Evolutionary conservation across 768 basidiomycete species (phyloP), one percentile per base, ranked within the genome.

Genomic region (Leccinellum albellum): DNA sequence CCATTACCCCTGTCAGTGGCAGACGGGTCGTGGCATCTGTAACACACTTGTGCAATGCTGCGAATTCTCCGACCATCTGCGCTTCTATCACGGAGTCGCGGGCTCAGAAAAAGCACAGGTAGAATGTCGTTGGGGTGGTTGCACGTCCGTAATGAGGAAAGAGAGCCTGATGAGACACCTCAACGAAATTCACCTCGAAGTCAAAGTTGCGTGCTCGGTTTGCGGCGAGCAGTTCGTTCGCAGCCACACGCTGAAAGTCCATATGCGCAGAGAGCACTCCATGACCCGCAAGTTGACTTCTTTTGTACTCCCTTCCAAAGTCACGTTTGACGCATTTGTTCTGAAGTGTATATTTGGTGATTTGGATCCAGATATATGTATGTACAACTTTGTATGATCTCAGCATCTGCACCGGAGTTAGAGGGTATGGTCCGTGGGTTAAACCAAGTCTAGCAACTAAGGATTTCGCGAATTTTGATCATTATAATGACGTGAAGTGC

Each of bases 141-240:
- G 70, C 28, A 23, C 3, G 3, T 0, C 26, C 13, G 50, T 48
- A 0, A 66, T 72, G 68, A 73, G 58, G 20, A 71, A 51, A 40
- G 70, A 71, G 55, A 70, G 71, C 21, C 26, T 71, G 14, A 29
- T 54, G 29, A 60, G 71, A 15, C 70, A 73, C 17, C 47, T 71
- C 17, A 61, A 61, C 24, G 71, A 71, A 40, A 57, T 26, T 29
- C 70, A 71, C 23, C 60, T 71, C 21, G 54, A 58, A 48, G 35
- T 48, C 28, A 63, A 17, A 40, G 53, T 60, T 31, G 0, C 7
- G 4, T 71, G 70, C 51, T 10, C 10, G 13, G 1, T 10, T 17
- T 73, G 70, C 29, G 2, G 24, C 4, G 64, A 65, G 17, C 49
- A 33, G 29, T 71, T 71, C 53, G 66, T 70, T 4, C 70, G 71